Evolutionary conservation across 1,284 basidiomycete species (phyloP), one percentile per base, ranked within the genome.

Genomic region (Tilletia setariae): DNA sequence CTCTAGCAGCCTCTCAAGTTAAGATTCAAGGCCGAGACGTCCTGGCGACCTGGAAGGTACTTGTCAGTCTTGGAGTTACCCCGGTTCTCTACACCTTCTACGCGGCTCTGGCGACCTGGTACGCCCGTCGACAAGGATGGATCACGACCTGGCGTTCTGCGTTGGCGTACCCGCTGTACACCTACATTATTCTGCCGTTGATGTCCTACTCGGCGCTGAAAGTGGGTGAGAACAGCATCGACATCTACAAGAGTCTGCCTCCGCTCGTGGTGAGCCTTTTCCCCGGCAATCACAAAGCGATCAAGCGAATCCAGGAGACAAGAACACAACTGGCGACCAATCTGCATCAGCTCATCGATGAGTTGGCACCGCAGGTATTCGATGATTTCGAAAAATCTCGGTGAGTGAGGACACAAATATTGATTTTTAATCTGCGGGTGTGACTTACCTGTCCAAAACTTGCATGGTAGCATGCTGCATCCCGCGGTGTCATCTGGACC

Each of bases 201-300:
- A 91, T 98, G 85, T 94, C 92, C 64, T 94, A 92, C 81, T 93
- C 93, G 8, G 92, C 95, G 11, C 87, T 99, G 72, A 98, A 98
- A 84, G 98, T 98, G 81, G 95, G 95, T 61, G 96, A 99, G 84
- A 96, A 95, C 21, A 96, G 96, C 44, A 91, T 98, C 88, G 96
- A 99, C 81, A 94, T 99, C 43, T 87, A 96, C 74, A 99, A 98
- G 93, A 96, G 94, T 30, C 86, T 99, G 21, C 89, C 92, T 44
- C 96, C 96, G 13, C 87, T 99, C 67, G 86, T 98, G 76, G 87
- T 98, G 70, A 91, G 93, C 23, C 85, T 98, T 44, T 86, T 94
- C 71, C 95, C 96, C 4, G 93, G 94, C 43, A 94, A 96, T 82
- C 91, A 94, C 80, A 87, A 88, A 64, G 90, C 90, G 51, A 87